Conservation (phyloP, 208 protist species). For the Acanthamoeba triangularis region DNA sequence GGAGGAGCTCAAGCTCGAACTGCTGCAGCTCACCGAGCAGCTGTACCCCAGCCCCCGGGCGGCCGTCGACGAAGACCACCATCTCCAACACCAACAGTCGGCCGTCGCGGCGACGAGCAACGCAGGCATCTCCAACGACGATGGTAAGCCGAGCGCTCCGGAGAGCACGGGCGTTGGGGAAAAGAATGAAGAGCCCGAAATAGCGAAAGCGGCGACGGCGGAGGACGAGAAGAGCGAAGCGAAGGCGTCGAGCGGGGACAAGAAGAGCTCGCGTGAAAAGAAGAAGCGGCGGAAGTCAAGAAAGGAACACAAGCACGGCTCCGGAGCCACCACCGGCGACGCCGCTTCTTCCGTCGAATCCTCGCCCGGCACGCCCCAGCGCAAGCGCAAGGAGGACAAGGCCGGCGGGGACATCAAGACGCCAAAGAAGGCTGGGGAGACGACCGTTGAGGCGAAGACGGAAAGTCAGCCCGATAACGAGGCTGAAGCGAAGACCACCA, state of each 20-base stretch:
- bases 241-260: not conserved
- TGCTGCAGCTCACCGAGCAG: constrained; percentile 1
- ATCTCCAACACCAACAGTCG: too few species aligned
- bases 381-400: not conserved
- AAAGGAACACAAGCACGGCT: too few species aligned
- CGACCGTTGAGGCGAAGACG: not conserved
- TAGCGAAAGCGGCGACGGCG: not conserved
- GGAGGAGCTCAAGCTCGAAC: not conserved
- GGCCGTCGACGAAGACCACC: too few species aligned
- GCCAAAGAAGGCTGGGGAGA: not conserved
- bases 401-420: not conserved
- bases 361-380: not conserved
- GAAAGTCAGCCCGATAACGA: not conserved
- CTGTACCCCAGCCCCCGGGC: not conserved
- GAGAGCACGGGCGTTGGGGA: too few species aligned
- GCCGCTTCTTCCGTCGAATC: not conserved
- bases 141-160: too few species aligned
- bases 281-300: not conserved
- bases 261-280: constrained; percentile 19
- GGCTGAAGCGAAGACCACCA: not conserved
- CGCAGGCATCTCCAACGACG: too few species aligned
- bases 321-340: not conserved
- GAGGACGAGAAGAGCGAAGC: not conserved
- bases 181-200: not conserved
- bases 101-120: too few species aligned